Evolutionary conservation across 2,329 filamentous ascomycete species (phyloP).

Genomic region (Pleurostoma richardsiae): DNA sequence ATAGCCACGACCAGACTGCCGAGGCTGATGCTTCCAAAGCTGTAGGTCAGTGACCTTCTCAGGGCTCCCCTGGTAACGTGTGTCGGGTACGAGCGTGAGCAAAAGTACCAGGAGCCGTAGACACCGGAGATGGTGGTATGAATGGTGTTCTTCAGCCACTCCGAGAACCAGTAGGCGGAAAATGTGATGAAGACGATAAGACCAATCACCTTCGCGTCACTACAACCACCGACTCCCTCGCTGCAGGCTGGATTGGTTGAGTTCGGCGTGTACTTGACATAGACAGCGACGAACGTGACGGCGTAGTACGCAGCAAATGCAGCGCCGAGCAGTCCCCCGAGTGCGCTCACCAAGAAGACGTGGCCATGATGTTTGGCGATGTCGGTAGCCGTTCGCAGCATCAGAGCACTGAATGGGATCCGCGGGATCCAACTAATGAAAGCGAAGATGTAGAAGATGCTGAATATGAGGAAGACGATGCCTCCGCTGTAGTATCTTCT

Average conservation of each 20-base stretch:
- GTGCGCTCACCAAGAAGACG: conserved; percentile 77
- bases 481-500: conserved; percentile 75
- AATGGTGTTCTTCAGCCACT: conserved; percentile 91
- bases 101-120: conserved; percentile 93
- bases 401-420: conserved; percentile 86
- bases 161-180: conserved; percentile 88
- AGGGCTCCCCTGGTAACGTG: conserved; percentile 80
- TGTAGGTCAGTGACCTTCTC: conserved; percentile 78
- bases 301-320: conserved; percentile 82
- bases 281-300: conserved; percentile 80
- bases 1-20: conserved; percentile 83
- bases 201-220: conserved; percentile 73
- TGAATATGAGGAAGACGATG: conserved; percentile 81
- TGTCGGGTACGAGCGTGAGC: conserved; percentile 62
- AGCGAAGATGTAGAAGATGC: conserved; percentile 72
- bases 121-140: conserved; percentile 84
- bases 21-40: conserved; percentile 84
- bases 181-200: conserved; percentile 85
- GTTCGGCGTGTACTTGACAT: conserved; percentile 73
- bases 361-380: conserved; percentile 81
- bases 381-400: conserved; percentile 82
- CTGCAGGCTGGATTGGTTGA: conserved; percentile 45
- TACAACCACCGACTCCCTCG: conserved; percentile 57
- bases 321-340: conserved; percentile 72
- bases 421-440: conserved; percentile 87